Base-by-base conservation (phyloP, 1,139 yeast genomes). In the Hansenula anomala region DNA sequence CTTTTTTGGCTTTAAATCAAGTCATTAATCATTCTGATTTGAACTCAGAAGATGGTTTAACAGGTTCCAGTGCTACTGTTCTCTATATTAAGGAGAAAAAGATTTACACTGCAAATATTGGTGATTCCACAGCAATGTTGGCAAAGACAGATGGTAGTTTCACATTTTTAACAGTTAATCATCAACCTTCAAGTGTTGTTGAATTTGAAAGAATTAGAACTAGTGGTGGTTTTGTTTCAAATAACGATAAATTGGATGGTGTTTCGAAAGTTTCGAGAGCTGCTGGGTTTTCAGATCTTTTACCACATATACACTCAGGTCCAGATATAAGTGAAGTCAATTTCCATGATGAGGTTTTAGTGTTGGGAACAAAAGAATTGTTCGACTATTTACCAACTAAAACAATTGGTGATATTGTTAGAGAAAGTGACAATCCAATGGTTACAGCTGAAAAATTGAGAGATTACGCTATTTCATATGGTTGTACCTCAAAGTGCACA, bases 401-500 rank as follows among this genome's bases (percentile, higher is more conserved):
- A 55, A 73, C 87, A 22, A 96, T 96, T 0, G 95, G 92, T 30
- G 98, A 92, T 60, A 80, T 92, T 39, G 83, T 90, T 18, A 73
- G 96, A 44, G 86, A 85, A 49, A 78, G 80, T 49, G 80, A 79
- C 16, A 88, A 88, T 50, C 95, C 96, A 4, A 84, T 88, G 82
- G 61, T 81, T 26, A 97, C 97, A 1, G 97, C 98, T 0, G 95
- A 89, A 53, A 88, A 86, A 56, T 69, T 92, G 49, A 77, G 97
- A 55, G 98, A 94, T 61, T 88, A 85, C 64, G 97, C 97, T 1
- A 78, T 92, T 44, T 82, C 96, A 2, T 92, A 89, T 58, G 97
- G 98, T 19, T 85, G 94, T 28, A 68, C 75, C 6, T 92, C 85
- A 40, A 86, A 87, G 50, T 73, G 87, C n/a, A 78, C 92, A 27